Conservation (phyloP, 306 rosid genomes). For the Arachis hypogaea region DNA sequence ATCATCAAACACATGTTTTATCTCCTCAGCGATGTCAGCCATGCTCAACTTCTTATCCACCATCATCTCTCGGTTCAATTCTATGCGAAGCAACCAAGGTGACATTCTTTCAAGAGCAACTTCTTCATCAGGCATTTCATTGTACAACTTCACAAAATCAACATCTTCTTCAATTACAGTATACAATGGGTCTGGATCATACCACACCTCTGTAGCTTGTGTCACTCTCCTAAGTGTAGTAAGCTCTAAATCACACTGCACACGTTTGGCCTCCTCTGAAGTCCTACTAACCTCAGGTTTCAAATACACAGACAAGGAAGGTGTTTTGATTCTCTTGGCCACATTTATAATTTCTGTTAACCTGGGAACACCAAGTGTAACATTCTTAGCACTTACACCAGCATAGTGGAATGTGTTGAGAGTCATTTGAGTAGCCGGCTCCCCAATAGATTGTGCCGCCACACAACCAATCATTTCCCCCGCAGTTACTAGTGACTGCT, state of each 20-base stretch:
- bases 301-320: slow-evolving; percentile 85
- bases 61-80: slow-evolving; percentile 85
- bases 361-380: slow-evolving; percentile 97
- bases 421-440: slow-evolving; percentile 99
- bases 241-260: slow-evolving; percentile 96
- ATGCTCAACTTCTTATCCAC: slow-evolving; percentile 93
- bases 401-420: slow-evolving; percentile 98
- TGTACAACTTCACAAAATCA: slow-evolving; percentile 85
- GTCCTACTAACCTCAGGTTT: slow-evolving; percentile 84
- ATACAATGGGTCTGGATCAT: slow-evolving; percentile 95
- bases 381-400: slow-evolving; percentile 99
- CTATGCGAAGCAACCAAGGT: slow-evolving; percentile 87
- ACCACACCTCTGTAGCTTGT: slow-evolving; percentile 99
- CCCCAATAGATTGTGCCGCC: slow-evolving; percentile 98
- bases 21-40: slow-evolving; percentile 86
- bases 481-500: slow-evolving; percentile 93
- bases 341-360: slow-evolving; percentile 97
- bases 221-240: slow-evolving; percentile 97
- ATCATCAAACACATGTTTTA: slow-evolving; percentile 75
- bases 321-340: slow-evolving; percentile 97
- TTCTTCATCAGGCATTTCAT: slow-evolving; percentile 91
- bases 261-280: slow-evolving; percentile 92
- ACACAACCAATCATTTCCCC: slow-evolving; percentile 99
- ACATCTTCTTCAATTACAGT: slow-evolving; percentile 91
- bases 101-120: slow-evolving; percentile 80